Percentiles rank a stretch among this genome's conserved stretches.
These are phyloP conservation scores for Termitomyces sp. DNA, from an alignment of 768 basidiomycete genomes.

Conservation along the genomic window DNA sequence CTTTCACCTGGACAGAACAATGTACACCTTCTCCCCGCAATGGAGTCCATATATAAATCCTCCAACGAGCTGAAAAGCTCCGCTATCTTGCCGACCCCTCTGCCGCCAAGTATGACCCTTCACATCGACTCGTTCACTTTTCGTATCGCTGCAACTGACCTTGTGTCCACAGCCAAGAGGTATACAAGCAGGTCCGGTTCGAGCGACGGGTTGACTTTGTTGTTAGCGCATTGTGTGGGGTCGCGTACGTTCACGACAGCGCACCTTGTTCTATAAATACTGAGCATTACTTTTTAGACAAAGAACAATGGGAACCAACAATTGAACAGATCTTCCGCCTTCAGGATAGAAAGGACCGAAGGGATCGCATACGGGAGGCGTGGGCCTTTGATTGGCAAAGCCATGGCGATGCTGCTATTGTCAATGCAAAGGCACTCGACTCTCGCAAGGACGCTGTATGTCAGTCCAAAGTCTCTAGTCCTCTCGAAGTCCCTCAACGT, in stretches of 20 bases:
- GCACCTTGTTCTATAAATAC: background rate
- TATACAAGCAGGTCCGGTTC: constrained; percentile 7
- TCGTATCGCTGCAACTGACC: constrained; percentile 2
- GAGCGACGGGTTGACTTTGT: constrained; percentile 10
- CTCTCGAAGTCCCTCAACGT: background rate
- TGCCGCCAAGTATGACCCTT: background rate
- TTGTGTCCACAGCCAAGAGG: constrained; percentile 11
- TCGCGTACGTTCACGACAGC: constrained; percentile 9
- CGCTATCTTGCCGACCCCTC: background rate
- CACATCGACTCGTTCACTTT: constrained; percentile 4
- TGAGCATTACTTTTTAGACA: constrained; percentile 19
- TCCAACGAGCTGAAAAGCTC: background rate
- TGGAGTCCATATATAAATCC: background rate
- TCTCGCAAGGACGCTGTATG: constrained; percentile 19
- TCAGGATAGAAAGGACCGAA: constrained; percentile 14
- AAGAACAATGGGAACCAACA: constrained; percentile 34
- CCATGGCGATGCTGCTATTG: constrained; percentile 30
- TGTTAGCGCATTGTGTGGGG: constrained; percentile 13
- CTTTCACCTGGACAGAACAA: background rate
- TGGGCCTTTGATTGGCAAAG: constrained; percentile 37
- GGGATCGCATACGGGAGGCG: constrained; percentile 28
- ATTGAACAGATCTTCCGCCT: constrained; percentile 22
- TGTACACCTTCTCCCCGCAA: background rate
- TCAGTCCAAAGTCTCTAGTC: constrained; percentile 4
- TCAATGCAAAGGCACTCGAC: constrained; percentile 23